Base-by-base conservation (phyloP, 805 yeast genomes). In the Debaryomyces hansenii region DNA sequence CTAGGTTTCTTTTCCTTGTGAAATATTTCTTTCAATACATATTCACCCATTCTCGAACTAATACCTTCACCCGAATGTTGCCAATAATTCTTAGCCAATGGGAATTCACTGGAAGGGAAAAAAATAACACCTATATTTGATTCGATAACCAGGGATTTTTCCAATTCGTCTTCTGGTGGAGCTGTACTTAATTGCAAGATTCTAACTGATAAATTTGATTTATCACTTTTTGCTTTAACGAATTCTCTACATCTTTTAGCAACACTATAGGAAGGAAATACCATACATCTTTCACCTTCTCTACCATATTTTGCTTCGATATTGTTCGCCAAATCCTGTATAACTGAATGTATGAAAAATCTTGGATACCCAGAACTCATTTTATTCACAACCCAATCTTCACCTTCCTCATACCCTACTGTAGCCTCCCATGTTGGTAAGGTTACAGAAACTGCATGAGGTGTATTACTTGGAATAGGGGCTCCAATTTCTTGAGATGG, bases 61-160 rank as follows among this genome's bases (percentile, higher is more conserved):
- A 94, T 80, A n/a, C 97, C 96, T 65, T 92, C 97, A 21, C 99
- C 99, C 0, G 96, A 74, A 59, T 91, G 97, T 64, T 92, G 97
- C 99, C 99, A 94, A 68, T 89, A 94, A 56, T 82, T 82, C 61
- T 89, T 90, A 34, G 94, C 91, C 4, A 87, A 63, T 1, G 80
- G 64, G 51, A 74, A 82, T 48, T 77, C 82, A 3, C 73, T 70
- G 1, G 72, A 64, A 1, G 88, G 88, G 58, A 86, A 87, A 50
- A 94, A 84, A n/a, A 90, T 89, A 16, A 82, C 86, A 0, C 91
- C 85, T 45, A 92, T 79, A 35, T 79, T 79, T 11, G 90, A 80
- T 55, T 84, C 91, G 21, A 82, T 70, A 48, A 82, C 75, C 50
- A 75, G 76, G 1, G 82, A 75, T 45, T 69, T 76, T 52, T 87